A percentile compares a stretch with the other conserved stretches of the same genome.
phyloP scores from a whole-genome alignment of 108 stramenopile species.

The Cyclotella cryptica region DNA sequence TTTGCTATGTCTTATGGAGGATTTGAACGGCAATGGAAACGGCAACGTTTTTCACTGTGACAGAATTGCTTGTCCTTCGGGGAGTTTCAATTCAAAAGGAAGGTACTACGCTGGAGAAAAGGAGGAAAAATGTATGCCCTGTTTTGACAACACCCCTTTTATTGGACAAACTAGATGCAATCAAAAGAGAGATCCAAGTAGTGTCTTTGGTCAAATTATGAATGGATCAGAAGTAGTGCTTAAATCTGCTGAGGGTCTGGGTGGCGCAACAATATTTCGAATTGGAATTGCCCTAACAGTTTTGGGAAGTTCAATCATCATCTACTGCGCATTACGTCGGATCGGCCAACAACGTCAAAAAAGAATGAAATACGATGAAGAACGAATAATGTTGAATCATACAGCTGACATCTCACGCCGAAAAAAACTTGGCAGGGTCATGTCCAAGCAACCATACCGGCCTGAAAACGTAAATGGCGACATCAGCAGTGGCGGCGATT shows the following conservation, averaged over 20 bases:
- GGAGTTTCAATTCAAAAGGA: slow-evolving; percentile 39
- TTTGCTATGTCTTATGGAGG: slow-evolving; percentile 57
- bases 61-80: slow-evolving; percentile 47
- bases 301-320: background rate
- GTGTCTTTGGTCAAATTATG: slow-evolving; percentile 2
- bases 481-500: background rate
- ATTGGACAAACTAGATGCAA: slow-evolving; percentile 13
- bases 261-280: background rate
- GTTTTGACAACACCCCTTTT: slow-evolving; percentile 14
- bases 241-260: background rate
- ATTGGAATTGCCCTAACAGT: background rate
- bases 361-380: background rate
- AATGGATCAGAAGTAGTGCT: slow-evolving; percentile 1
- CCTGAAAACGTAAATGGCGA: background rate
- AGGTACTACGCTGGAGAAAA: slow-evolving; percentile 12
- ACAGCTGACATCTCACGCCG: background rate
- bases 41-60: slow-evolving; percentile 49
- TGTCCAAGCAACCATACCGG: background rate
- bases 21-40: slow-evolving; percentile 61
- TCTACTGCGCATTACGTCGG: background rate
- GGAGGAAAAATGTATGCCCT: slow-evolving; percentile 25
- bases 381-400: background rate
- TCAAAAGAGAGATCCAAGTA: background rate
- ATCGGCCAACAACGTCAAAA: background rate
- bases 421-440: background rate